Evolutionary conservation across 2,329 filamentous ascomycete species (phyloP), one percentile per base, ranked within the genome.

Genomic region (Teratosphaeria viscida): DNA sequence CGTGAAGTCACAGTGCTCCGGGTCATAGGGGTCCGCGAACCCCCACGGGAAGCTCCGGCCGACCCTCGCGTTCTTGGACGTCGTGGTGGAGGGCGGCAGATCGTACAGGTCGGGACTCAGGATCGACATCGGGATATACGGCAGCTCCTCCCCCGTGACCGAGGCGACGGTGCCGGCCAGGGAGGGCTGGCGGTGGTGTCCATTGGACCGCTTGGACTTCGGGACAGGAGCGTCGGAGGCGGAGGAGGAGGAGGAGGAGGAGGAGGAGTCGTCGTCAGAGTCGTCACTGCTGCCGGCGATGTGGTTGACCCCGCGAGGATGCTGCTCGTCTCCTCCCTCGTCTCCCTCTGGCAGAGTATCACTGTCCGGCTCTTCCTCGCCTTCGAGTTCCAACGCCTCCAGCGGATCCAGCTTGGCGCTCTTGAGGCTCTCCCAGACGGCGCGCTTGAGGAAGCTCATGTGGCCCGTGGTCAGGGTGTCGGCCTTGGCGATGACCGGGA

Each of bases 31-130:
- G 70, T 97, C 90, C 4, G 94, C 94, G 67, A 96, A 95, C 6
- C 94, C 94, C 94, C 94, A 99, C 0, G 94, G 89, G 73, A 97
- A 99, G 64, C 87, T 86, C 61, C 94, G 88, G 54, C 94, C 94
- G 61, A 95, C 77, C 16, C 89, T 79, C 35, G 82, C 83, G 8
- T 87, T 86, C 32, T 63, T 62, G 49, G 61, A 62, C 10, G 68
- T 94, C 72, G 96, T 88, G 72, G 95, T 88, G 55, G 90, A 95
- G 7, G 68, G 68, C 34, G 70, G 70, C 12, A 71, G 63, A 68
- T 95, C 89, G 75, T 97, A 95, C 52, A 89, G 83, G 73, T 99
- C 94, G 0, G 94, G 94, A 63, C 90, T 96, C 72, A 99, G 88
- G 72, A 96, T 89, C 49, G 91, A 96, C 70, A 97, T 85, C 0